Conservation (phyloP, 768 basidiomycete species). For the Leccinum longicurvipes region DNA sequence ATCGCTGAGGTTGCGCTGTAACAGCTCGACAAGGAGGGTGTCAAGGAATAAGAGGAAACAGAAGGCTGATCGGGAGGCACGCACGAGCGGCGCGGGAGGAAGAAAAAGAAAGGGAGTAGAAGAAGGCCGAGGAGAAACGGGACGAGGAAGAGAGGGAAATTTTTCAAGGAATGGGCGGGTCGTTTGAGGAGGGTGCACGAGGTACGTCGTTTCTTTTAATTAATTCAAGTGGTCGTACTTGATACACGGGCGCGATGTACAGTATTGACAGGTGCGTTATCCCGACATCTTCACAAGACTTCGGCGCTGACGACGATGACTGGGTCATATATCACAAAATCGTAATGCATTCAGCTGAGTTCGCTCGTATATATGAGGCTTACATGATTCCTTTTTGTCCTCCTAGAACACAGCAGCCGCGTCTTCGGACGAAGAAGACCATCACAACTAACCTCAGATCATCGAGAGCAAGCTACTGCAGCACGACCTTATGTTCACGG, state of each 20-base stretch:
- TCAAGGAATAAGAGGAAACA: constrained; percentile 97
- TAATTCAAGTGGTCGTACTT: not conserved
- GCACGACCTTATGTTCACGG: constrained; percentile 82
- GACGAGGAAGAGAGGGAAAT: constrained; percentile 72
- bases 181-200: constrained; percentile 78
- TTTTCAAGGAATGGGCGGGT: constrained; percentile 64
- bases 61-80: constrained; percentile 92
- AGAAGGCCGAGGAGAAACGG: constrained; percentile 52
- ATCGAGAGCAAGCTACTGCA: constrained; percentile 81
- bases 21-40: constrained; percentile 81
- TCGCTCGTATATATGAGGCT: not conserved
- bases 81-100: constrained; percentile 85
- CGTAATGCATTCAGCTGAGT: constrained; percentile 41
- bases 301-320: constrained; percentile 92
- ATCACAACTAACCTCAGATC: constrained; percentile 62
- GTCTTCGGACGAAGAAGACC: constrained; percentile 90
- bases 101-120: constrained; percentile 74
- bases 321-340: constrained; percentile 99
- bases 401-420: constrained; percentile 60
- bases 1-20: not conserved
- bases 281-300: no score
- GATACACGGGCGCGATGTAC: no score
- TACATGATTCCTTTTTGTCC: not conserved
- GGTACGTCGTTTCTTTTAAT: constrained; percentile 40
- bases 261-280: no score